Conservation (phyloP, 148 eudicot species). For the Mesembryanthemum crystallinum region DNA sequence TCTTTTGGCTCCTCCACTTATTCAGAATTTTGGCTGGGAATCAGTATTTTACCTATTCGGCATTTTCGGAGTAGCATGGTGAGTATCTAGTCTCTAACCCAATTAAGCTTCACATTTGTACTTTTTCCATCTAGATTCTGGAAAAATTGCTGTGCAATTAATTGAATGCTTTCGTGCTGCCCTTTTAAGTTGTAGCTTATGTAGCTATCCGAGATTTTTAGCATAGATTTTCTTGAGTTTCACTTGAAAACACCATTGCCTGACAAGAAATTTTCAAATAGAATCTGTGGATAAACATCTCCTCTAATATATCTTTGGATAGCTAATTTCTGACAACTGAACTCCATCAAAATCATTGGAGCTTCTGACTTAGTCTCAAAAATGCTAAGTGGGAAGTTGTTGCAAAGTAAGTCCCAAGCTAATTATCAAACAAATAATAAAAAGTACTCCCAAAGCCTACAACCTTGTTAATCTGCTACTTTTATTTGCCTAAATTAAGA, state of each 20-base stretch:
- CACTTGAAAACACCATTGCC: neutral
- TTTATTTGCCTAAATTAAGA: neutral
- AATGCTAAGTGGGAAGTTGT: neutral
- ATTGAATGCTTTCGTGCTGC: neutral
- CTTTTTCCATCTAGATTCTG: neutral
- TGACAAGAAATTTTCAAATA: no score
- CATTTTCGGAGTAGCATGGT: constrained; percentile 80
- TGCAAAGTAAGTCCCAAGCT: neutral
- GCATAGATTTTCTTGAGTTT: neutral
- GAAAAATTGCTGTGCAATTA: neutral
- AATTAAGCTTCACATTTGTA: constrained; percentile 6
- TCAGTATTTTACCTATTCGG: constrained; percentile 95
- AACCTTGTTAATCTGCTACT: neutral
- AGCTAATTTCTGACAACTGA: neutral
- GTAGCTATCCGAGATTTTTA: neutral
- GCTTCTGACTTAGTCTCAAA: neutral
- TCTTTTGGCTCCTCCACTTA: constrained; percentile 93
- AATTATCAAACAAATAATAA: no score
- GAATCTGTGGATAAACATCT: no score
- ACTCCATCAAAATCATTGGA: neutral
- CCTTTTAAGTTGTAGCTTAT: neutral
- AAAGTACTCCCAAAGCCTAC: neutral
- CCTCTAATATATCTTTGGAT: no score
- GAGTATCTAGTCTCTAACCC: constrained; percentile 33
- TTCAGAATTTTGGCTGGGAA: constrained; percentile 93